These are phyloP conservation scores for Stachybotrys echinatus DNA, from an alignment of 2,329 filamentous ascomycete species.

Conservation along the genomic window DNA sequence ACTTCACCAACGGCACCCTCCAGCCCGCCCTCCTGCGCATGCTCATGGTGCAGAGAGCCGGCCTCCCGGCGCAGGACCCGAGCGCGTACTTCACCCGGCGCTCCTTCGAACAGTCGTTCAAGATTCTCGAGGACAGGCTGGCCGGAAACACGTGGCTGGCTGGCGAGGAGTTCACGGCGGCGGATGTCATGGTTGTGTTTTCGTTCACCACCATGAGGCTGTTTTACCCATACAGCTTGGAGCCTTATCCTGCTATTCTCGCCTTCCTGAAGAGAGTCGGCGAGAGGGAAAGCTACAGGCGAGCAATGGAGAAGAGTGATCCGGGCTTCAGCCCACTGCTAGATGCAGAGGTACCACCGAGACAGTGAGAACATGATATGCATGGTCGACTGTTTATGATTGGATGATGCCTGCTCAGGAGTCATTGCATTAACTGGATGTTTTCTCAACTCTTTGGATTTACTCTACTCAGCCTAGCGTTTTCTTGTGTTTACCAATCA, in stretches of 20 bases:
- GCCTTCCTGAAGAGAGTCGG: slow-evolving; percentile 39
- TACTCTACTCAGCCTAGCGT: no score
- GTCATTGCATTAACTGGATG: no score
- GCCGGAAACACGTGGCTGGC: slow-evolving; percentile 47
- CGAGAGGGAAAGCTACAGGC: slow-evolving; percentile 38
- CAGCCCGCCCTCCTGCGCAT: slow-evolving; percentile 29
- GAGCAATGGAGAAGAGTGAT: slow-evolving; percentile 43
- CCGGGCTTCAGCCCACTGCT: not conserved
- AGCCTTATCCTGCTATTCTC: slow-evolving; percentile 35
- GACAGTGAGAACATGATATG: not conserved
- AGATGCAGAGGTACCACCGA: not conserved
- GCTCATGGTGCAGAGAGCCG: slow-evolving; percentile 26
- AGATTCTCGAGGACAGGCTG: slow-evolving; percentile 47
- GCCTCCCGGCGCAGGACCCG: slow-evolving; percentile 4
- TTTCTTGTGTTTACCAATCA: no score
- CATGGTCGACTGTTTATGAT: no score
- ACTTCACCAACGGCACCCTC: slow-evolving; percentile 47
- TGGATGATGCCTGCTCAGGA: no score
- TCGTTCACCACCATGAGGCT: slow-evolving; percentile 55
- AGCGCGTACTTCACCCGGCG: not conserved
- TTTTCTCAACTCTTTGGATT: no score
- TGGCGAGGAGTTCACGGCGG: slow-evolving; percentile 56
- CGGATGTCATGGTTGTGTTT: slow-evolving; percentile 61
- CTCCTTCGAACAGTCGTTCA: slow-evolving; percentile 31
- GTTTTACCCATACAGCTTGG: slow-evolving; percentile 39